phyloP scores from a whole-genome alignment of 257 asterid species.

The Ehretia macrophylla region DNA sequence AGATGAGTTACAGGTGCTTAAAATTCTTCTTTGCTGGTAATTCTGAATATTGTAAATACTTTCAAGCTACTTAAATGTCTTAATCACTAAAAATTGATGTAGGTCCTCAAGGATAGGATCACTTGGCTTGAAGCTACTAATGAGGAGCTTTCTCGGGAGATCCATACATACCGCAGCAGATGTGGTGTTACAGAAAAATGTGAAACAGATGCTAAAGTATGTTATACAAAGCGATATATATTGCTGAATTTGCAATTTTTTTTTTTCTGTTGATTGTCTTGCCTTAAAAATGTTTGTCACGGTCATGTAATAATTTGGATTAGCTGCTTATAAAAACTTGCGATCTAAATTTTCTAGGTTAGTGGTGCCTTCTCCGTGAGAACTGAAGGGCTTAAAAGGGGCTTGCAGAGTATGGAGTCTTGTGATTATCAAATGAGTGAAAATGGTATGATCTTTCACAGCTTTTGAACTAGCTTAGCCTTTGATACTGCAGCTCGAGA shows the following conservation, averaged over 20 bases:
- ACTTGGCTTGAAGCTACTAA: constrained; percentile 90
- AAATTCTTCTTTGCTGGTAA: constrained; percentile 2
- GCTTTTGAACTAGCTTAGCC: constrained; percentile 8
- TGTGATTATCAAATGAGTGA: constrained; percentile 94
- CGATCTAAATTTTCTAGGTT: constrained; percentile 42
- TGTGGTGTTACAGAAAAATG: constrained; percentile 47
- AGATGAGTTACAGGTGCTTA: constrained; percentile 77
- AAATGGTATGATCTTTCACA: constrained; percentile 49
- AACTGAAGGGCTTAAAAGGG: constrained; percentile 84
- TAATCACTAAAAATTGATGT: constrained; percentile 28
- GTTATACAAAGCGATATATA: constrained; percentile 5
- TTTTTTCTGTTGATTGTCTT: neutral
- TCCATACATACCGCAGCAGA: constrained; percentile 64
- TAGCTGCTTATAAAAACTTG: neutral
- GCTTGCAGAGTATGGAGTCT: constrained; percentile 85
- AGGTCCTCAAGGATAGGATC: constrained; percentile 84
- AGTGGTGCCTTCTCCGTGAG: constrained; percentile 44
- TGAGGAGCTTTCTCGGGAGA: constrained; percentile 83
- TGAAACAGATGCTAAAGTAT: constrained; percentile 59
- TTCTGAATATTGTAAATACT: neutral
- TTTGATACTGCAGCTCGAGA: constrained; percentile 7
- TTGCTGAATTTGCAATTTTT: neutral
- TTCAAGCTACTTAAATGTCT: neutral
- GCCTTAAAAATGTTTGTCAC: neutral
- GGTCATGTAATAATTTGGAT: neutral